Base-by-base conservation (phyloP, 495 filamentous ascomycete genomes). In the Penicillium steckii region DNA sequence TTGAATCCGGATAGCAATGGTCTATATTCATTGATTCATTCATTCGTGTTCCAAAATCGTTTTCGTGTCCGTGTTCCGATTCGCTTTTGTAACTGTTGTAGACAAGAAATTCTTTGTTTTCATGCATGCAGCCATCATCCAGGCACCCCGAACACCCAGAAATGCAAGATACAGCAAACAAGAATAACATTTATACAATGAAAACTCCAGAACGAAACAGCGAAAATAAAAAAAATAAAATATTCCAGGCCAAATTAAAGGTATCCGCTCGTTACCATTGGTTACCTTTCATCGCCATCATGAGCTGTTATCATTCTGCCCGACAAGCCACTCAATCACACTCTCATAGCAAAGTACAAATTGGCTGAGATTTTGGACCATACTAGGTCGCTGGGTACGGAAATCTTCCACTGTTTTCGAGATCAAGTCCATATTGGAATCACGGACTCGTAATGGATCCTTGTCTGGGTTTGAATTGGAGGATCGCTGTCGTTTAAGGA, bases 311-410 rank as follows among this genome's bases (percentile, higher is more conserved):
- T 58, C 43, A 55, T 64, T 70, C 65, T 81, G 73, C 47, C 71
- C 72, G 35, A 76, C 72, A 15, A 91, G 70, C 94, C 94, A 98
- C 69, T 97, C 94, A 35, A 96, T 72, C 7, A 97, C 80, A 23
- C 88, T 95, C 71, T 98, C 94, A 66, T 98, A 98, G 64, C 94
- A 98, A 32, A 98, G 80, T 48, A 96, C 93, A 70, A 86, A 98
- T 69, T 98, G 94, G 54, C 90, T 82, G 54, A 98, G 73, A 58
- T 88, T 96, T 71, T 98, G 94, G 47, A 98, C 93, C 94, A 97
- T 97, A 71, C 91, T 96, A 6, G 96, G 70, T 50, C 94, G 75
- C 70, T 98, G 95, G 7, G 76, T 77, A 26, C 94, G 78, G 62
- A 98, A 95, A 62, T 97, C 90, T 56, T 90, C 85, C 4, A 98